Base-by-base conservation (phyloP, 164 flowering plant species). In the Magnolia officinalis region DNA sequence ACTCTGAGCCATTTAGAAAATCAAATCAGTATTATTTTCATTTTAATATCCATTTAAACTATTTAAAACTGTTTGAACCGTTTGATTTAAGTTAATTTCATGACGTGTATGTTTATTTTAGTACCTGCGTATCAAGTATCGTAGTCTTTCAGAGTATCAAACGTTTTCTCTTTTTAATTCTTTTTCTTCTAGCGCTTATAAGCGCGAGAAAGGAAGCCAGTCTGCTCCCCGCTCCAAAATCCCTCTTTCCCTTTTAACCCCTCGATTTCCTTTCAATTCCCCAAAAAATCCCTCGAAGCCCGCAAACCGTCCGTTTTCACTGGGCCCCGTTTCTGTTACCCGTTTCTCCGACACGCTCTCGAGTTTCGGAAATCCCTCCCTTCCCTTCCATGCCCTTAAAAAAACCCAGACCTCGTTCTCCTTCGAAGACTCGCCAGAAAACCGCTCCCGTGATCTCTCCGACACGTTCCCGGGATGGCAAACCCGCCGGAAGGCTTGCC, bases 401-500 rank as follows among this genome's bases (percentile, higher is more conserved):
- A 50, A 63, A 50, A 50, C 65, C 63, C 7, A 45, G 55, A 18
- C 75, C 52, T 66, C 67, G 59, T 70, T 77, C 79, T 69, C 50
- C 49, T 23, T 14, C 74, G 29, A 67, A 21, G 21, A 55, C 13
- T 55, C 55, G 16, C 50, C 31, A 23, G 19, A 58, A 63, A 64
- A 29, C 77, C 70, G 69, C 74, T 21, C 52, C 52, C 10, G 21
- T n/a, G 2, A 37, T 8, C 31, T 65, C 67, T 50, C 51, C 19
- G 67, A 74, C 71, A 71, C 19, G 2, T 29, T 63, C 20, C 61
- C 20, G 74, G 72, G 72, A 93, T 89, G 95, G 90, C 96, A 2
- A 89, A 90, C 78, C 88, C 85, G 13, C 77, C 86, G n/a, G 93
- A 89, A 29, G 80, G 88, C 21, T 78, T 92, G 0, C 55, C 84